These are phyloP conservation scores for Mycena galopus DNA, from an alignment of 768 basidiomycete genomes.

Conservation along the genomic window DNA sequence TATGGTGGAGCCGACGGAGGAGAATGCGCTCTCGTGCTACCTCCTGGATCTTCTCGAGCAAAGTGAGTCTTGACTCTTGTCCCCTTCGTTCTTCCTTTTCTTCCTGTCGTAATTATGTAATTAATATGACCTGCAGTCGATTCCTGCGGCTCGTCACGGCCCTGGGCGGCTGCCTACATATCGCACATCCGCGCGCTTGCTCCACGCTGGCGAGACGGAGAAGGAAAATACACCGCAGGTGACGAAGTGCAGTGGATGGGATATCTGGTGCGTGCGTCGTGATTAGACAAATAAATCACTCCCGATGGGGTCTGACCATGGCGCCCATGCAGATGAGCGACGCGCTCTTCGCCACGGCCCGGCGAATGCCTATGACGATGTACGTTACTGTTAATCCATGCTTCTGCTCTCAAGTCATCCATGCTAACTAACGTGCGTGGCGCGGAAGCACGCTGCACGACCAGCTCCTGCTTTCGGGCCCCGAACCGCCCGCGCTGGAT, in stretches of 20 bases:
- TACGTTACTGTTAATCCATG: too few relatives aligned
- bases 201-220: neutral
- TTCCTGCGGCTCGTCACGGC: neutral
- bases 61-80: neutral
- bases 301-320: neutral
- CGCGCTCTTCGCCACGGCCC: neutral
- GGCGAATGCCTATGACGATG: conserved; percentile 17
- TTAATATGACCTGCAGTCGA: too few relatives aligned
- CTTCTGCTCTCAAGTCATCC: neutral
- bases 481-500: conserved; percentile 8
- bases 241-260: conserved; percentile 9
- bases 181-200: conserved; percentile 25
- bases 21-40: conserved; percentile 15
- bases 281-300: neutral
- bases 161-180: conserved; percentile 24
- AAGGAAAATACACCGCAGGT: neutral
- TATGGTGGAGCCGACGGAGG: neutral
- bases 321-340: conserved; percentile 20
- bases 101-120: too few relatives aligned
- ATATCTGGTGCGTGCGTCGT: conserved; percentile 2
- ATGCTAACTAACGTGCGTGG: neutral
- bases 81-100: too few relatives aligned
- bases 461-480: neutral
- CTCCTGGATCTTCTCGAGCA: conserved; percentile 16
- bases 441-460: neutral